Conservation (phyloP, 2,329 filamentous ascomycete species). For the Aaosphaeria arxii region DNA sequence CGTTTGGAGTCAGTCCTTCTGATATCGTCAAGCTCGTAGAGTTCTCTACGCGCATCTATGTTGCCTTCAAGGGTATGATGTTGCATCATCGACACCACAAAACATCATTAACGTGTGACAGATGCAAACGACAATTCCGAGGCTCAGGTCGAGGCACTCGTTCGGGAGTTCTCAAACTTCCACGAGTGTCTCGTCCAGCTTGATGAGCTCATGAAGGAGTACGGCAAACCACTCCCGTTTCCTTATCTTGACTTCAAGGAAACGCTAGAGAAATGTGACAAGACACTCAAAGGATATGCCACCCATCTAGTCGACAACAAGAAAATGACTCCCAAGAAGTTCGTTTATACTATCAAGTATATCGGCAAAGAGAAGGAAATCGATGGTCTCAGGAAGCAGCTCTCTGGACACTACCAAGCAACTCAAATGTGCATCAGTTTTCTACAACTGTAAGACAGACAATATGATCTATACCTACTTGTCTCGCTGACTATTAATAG, state of each 20-base stretch:
- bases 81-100: not conserved
- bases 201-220: constrained; percentile 29
- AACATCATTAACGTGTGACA: constrained; percentile 1
- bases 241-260: constrained; percentile 27
- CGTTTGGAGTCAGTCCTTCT: constrained; percentile 28
- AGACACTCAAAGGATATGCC: constrained; percentile 25
- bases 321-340: constrained; percentile 28
- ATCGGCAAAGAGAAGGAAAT: constrained; percentile 35
- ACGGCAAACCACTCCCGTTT: constrained; percentile 28
- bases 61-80: constrained; percentile 29
- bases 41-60: constrained; percentile 28
- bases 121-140: constrained; percentile 35
- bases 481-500: constrained; percentile 4
- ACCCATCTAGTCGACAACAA: constrained; percentile 26
- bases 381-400: constrained; percentile 23
- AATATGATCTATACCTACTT: not conserved
- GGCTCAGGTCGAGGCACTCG: constrained; percentile 27
- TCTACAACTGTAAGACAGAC: constrained; percentile 19
- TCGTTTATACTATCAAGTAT: constrained; percentile 27
- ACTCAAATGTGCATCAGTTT: constrained; percentile 30
- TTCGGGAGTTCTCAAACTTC: constrained; percentile 28
- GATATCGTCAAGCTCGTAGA: constrained; percentile 31
- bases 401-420: constrained; percentile 28
- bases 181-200: constrained; percentile 25
- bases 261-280: constrained; percentile 27